These are phyloP conservation scores for Colletotrichum karsti DNA, from an alignment of 2,329 filamentous ascomycete genomes.

Conservation along the genomic window DNA sequence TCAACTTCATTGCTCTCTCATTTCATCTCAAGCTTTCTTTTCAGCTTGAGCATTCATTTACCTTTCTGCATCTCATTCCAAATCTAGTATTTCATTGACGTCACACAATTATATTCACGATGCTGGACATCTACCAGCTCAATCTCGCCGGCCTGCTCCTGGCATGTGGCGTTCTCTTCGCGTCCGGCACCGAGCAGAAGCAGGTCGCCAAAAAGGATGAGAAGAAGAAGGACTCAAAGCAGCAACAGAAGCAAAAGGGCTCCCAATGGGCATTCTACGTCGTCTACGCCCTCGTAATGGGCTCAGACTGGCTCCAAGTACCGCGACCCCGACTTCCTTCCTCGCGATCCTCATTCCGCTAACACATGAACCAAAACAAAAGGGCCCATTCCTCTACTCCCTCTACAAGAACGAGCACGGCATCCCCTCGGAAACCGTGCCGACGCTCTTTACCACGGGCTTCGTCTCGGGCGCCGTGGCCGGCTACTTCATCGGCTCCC, in stretches of 20 bases:
- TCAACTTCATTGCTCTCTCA: too few species aligned
- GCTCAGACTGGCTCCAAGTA: slow-evolving; percentile 61
- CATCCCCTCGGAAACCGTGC: slow-evolving; percentile 39
- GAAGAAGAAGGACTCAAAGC: not conserved
- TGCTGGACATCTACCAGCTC: slow-evolving; percentile 43
- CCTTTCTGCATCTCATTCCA: not conserved
- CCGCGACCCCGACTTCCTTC: not conserved
- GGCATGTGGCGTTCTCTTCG: slow-evolving; percentile 38
- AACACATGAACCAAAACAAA: not conserved
- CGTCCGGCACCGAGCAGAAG: slow-evolving; percentile 18
- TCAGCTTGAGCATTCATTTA: not conserved
- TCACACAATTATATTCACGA: not conserved
- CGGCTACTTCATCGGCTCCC: slow-evolving; percentile 54
- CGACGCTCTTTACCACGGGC: slow-evolving; percentile 51
- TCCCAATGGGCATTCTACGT: slow-evolving; percentile 44
- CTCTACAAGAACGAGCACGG: slow-evolving; percentile 44
- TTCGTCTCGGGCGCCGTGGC: slow-evolving; percentile 54
- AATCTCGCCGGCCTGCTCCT: slow-evolving; percentile 42
- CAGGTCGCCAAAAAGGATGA: not conserved
- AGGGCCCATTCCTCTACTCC: slow-evolving; percentile 45
- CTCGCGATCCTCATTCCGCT: not conserved
- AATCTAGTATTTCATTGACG: too few species aligned
- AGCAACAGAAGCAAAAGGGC: slow-evolving; percentile 1
- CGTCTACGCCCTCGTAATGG: slow-evolving; percentile 59
- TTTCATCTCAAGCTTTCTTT: not conserved